Evolutionary conservation across 805 yeast species (phyloP).

Genomic region (Saccharomycopsis lassenensis): DNA sequence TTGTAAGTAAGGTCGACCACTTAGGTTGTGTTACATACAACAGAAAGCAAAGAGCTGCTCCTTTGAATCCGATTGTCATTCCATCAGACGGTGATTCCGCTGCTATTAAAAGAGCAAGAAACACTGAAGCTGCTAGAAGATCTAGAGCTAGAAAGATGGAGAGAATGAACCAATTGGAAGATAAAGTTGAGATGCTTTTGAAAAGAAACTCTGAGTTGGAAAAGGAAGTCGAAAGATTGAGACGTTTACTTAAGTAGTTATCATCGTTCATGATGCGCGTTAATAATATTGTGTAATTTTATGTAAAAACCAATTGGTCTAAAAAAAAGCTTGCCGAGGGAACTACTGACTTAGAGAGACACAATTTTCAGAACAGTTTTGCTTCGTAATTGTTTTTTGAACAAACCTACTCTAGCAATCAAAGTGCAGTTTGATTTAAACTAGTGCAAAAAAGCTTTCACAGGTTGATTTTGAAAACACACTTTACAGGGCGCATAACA

Average conservation of each 20-base stretch:
- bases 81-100: conserved; percentile 51
- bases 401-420: too few relatives aligned
- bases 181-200: conserved; percentile 54
- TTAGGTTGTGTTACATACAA: conserved; percentile 68
- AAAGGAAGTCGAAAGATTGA: conserved; percentile 53
- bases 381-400: too few relatives aligned
- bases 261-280: conserved; percentile 19
- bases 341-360: too few relatives aligned
- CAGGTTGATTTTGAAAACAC: too few relatives aligned
- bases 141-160: conserved; percentile 89
- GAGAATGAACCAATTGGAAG: conserved; percentile 76
- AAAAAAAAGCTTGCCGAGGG: too few relatives aligned
- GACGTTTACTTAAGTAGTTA: conserved; percentile 37
- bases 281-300: background rate
- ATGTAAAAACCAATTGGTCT: too few relatives aligned
- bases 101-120: conserved; percentile 82
- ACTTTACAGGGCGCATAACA: too few relatives aligned
- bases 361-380: too few relatives aligned
- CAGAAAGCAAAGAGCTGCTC: conserved; percentile 63
- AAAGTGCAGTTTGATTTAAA: too few relatives aligned
- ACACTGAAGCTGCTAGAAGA: conserved; percentile 93
- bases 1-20: conserved; percentile 41
- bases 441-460: too few relatives aligned
- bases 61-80: conserved; percentile 57
- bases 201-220: conserved; percentile 48